Percentiles rank a stretch among this genome's conserved stretches.
Conservation (phyloP, 225 moss, liverwort and hornwort genomes). For the Bryum argenteum region DNA sequence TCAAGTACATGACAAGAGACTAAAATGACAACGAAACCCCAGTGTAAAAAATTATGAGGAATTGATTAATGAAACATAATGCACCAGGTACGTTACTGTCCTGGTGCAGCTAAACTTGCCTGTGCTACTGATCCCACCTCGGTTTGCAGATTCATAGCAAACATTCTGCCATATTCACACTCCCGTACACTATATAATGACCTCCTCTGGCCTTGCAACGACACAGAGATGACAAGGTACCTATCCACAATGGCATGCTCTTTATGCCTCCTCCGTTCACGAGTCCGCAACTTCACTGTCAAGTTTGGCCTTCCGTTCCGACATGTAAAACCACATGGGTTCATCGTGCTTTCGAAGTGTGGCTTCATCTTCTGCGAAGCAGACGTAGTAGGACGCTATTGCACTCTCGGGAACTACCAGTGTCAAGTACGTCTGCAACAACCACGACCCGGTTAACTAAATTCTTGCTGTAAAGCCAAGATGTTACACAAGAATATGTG, state of each 20-base stretch:
- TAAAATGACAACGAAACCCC: too few species aligned
- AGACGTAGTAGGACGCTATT: constrained; percentile 69
- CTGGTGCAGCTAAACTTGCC: constrained; percentile 24
- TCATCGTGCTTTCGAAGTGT: constrained; percentile 43
- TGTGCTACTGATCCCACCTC: constrained; percentile 21
- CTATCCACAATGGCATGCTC: constrained; percentile 7
- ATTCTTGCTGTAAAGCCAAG: background rate
- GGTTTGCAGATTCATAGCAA: constrained; percentile 30
- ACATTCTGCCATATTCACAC: constrained; percentile 36
- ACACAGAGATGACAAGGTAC: constrained; percentile 10
- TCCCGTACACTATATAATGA: constrained; percentile 16
- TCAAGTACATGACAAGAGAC: too few species aligned
- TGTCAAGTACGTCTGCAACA: constrained; percentile 67
- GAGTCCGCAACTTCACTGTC: constrained; percentile 37
- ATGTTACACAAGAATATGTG: too few species aligned
- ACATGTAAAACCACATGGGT: constrained; percentile 55
- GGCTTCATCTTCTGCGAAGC: constrained; percentile 61
- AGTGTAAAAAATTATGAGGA: constrained; percentile 34
- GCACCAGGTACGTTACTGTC: constrained; percentile 24
- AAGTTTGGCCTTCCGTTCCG: constrained; percentile 5
- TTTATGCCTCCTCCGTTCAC: background rate
- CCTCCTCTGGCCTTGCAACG: background rate
- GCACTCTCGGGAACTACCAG: constrained; percentile 73
- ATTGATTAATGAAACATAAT: constrained; percentile 33
- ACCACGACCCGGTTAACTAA: background rate